Conservation (phyloP, 192 early-diverging fungal species). For the Coemansia sp. region DNA sequence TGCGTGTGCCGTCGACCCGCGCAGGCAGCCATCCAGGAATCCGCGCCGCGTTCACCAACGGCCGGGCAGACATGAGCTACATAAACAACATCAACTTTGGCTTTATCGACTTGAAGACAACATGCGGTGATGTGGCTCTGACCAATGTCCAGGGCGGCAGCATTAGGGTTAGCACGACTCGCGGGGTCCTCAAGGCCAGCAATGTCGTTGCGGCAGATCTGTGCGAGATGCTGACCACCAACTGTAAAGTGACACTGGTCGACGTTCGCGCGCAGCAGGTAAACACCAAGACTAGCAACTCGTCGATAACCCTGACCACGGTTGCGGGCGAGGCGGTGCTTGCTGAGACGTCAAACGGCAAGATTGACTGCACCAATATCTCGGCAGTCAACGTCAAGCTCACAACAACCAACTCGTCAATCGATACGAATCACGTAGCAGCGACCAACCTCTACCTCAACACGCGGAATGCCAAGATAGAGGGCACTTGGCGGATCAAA, state of each 20-base stretch:
- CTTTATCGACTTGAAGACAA: conserved; percentile 13
- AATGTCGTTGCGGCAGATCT: background rate
- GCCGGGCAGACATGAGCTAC: conserved; percentile 14
- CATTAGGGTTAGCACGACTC: conserved; percentile 6
- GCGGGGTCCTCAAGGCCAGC: conserved; percentile 7
- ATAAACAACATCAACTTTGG: conserved; percentile 25
- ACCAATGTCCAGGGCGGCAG: background rate
- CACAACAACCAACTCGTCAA: conserved; percentile 14
- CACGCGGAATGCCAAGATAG: conserved; percentile 21
- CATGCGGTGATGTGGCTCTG: conserved; percentile 10
- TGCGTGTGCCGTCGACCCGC: conserved; percentile 16
- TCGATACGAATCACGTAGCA: conserved; percentile 1
- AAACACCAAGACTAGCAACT: conserved; percentile 10
- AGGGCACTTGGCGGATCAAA: conserved; percentile 23
- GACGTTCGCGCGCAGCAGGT: background rate
- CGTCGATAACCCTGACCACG: conserved; percentile 5
- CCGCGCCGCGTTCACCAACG: conserved; percentile 15
- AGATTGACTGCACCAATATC: conserved; percentile 11
- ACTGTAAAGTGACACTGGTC: conserved; percentile 18
- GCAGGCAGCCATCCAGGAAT: conserved; percentile 26
- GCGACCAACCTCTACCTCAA: conserved; percentile 8
- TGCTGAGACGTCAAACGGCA: conserved; percentile 14
- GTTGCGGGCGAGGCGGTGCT: background rate
- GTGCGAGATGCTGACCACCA: conserved; percentile 9
- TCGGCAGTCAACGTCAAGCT: conserved; percentile 9